Percentiles rank a stretch among this genome's conserved stretches.
Conservation (phyloP, 2,329 filamentous ascomycete species). For the Colletotrichum echinochloae region DNA sequence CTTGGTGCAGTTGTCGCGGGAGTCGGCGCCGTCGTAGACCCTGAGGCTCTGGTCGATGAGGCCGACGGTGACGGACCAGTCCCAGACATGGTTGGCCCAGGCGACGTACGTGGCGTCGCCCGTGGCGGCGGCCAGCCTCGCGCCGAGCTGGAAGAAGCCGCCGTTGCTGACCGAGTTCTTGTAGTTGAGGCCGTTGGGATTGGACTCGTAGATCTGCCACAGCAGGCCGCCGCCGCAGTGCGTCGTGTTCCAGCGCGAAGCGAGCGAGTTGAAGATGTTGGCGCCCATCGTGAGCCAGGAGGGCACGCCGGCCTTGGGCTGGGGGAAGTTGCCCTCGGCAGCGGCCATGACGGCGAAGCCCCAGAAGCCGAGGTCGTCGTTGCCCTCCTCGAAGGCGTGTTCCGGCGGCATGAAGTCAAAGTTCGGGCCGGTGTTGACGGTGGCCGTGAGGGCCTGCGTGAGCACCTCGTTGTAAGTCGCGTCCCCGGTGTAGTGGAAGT, state of each 20-base stretch:
- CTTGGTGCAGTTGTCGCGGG: conserved; percentile 64
- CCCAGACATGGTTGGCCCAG: conserved; percentile 75
- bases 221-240: conserved; percentile 78
- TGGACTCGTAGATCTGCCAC: conserved; percentile 85
- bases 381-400: conserved; percentile 72
- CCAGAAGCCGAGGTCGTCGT: conserved; percentile 84
- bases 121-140: conserved; percentile 78
- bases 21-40: conserved; percentile 73
- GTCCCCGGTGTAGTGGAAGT: conserved; percentile 75
- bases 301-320: conserved; percentile 67
- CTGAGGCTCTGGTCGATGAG: conserved; percentile 67
- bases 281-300: conserved; percentile 75
- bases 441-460: conserved; percentile 68
- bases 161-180: conserved; percentile 87
- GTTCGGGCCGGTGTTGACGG: conserved; percentile 65
- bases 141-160: conserved; percentile 84
- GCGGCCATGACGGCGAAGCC: conserved; percentile 75
- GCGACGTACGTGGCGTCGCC: conserved; percentile 74
- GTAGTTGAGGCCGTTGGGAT: conserved; percentile 81
- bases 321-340: conserved; percentile 75
- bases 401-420: conserved; percentile 70
- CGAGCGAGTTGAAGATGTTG: conserved; percentile 80
- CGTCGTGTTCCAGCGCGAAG: conserved; percentile 75
- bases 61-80: conserved; percentile 70
- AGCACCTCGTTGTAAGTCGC: conserved; percentile 70